Evolutionary conservation across 768 basidiomycete species (phyloP).

Genomic region (Termitomyces sp.): DNA sequence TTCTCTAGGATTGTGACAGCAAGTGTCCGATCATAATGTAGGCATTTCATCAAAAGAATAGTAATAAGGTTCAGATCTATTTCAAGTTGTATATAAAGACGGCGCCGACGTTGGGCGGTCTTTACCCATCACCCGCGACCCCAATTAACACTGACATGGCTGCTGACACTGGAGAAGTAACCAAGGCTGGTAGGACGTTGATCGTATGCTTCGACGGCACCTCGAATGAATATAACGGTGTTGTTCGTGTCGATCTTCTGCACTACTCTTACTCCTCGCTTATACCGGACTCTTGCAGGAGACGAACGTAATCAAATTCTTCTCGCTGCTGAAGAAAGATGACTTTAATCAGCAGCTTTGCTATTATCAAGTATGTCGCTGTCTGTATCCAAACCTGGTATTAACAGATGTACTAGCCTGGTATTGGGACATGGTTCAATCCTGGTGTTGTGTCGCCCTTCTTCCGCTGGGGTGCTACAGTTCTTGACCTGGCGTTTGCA

Average conservation of each 20-base stretch:
- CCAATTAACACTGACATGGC: constrained; percentile 10
- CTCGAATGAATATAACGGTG: constrained; percentile 33
- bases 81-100: constrained; percentile 6
- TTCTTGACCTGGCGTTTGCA: constrained; percentile 67
- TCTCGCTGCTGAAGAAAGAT: constrained; percentile 26
- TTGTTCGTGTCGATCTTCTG: constrained; percentile 24
- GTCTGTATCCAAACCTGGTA: neutral
- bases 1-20: neutral
- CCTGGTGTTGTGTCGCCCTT: constrained; percentile 67
- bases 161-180: constrained; percentile 8
- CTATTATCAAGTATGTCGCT: constrained; percentile 53
- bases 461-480: constrained; percentile 53
- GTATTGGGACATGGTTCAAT: constrained; percentile 49
- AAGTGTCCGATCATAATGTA: neutral
- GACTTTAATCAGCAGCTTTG: constrained; percentile 20
- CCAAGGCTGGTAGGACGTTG: constrained; percentile 12
- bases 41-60: neutral
- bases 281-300: constrained; percentile 12
- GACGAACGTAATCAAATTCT: constrained; percentile 29
- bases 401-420: constrained; percentile 27
- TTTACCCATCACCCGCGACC: neutral
- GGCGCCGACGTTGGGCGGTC: neutral
- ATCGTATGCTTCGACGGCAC: constrained; percentile 63
- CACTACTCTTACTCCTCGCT: neutral
- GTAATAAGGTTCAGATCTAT: neutral